Evolutionary conservation across 805 yeast genomes (phyloP).

Genomic region (Limtongozyma cylindracea): DNA sequence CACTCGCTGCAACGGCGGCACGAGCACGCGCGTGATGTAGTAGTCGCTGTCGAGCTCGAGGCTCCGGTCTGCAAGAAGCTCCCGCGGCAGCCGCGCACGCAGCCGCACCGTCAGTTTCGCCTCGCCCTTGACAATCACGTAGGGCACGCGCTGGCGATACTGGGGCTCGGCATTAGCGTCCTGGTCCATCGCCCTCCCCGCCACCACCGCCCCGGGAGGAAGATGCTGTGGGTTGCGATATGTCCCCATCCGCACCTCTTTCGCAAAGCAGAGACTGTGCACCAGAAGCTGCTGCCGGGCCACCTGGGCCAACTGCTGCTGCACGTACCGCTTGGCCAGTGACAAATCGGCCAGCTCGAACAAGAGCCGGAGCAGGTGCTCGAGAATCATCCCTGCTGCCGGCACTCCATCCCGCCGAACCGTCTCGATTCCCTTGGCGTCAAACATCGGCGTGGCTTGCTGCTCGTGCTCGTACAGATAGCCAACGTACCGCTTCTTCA

Average conservation of each 20-base stretch:
- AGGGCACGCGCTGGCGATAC: conserved; percentile 72
- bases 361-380: conserved; percentile 34
- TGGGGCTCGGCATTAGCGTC: conserved; percentile 81
- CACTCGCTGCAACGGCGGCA: conserved; percentile 77
- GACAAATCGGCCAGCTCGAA: conserved; percentile 59
- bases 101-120: conserved; percentile 32
- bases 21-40: conserved; percentile 57
- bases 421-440: conserved; percentile 94
- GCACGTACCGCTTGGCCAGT: conserved; percentile 35
- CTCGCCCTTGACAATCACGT: conserved; percentile 37
- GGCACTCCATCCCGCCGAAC: conserved; percentile 88
- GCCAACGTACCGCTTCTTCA: conserved; percentile 86
- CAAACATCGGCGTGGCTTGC: conserved; percentile 42
- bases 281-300: conserved; percentile 34
- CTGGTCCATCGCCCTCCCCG: conserved; percentile 34
- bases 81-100: too few species aligned
- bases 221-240: conserved; percentile 47
- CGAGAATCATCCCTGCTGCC: conserved; percentile 68
- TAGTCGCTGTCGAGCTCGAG: conserved; percentile 59
- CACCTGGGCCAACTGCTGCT: conserved; percentile 41
- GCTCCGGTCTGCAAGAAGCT: too few species aligned
- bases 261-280: conserved; percentile 78
- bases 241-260: conserved; percentile 66
- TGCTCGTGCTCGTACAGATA: conserved; percentile 36
- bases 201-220: conserved; percentile 83